These are phyloP conservation scores for Nakazawaea sp. DNA, from an alignment of 805 yeast species.

Conservation along the genomic window DNA sequence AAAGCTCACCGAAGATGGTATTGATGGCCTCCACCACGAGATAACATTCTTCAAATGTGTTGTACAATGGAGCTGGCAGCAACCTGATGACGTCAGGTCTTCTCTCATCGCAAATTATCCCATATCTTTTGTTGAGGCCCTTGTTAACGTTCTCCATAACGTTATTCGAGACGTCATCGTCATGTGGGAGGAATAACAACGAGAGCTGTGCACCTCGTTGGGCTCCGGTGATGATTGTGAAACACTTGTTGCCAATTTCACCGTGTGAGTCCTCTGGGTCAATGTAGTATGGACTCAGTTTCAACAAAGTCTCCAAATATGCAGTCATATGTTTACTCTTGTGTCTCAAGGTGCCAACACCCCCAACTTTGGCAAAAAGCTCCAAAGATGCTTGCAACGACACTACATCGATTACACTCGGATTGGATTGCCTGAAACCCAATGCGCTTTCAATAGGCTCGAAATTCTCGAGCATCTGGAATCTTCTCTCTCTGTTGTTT, in stretches of 20 bases:
- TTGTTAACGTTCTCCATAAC: constrained; percentile 57
- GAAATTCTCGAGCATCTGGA: constrained; percentile 72
- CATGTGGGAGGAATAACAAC: constrained; percentile 51
- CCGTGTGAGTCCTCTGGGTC: constrained; percentile 17
- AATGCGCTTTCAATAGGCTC: constrained; percentile 82
- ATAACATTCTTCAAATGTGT: constrained; percentile 60
- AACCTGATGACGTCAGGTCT: constrained; percentile 84
- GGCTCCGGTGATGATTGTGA: constrained; percentile 72
- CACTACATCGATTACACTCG: constrained; percentile 80
- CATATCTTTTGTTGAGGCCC: constrained; percentile 41
- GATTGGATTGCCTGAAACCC: constrained; percentile 87
- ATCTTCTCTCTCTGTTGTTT: constrained; percentile 60
- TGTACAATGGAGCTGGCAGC: constrained; percentile 85
- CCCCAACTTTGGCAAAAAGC: constrained; percentile 54
- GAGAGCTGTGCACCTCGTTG: constrained; percentile 81
- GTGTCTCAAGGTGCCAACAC: constrained; percentile 47
- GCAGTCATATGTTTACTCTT: constrained; percentile 54
- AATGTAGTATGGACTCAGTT: constrained; percentile 38
- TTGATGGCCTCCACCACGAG: constrained; percentile 38
- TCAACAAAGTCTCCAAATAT: constrained; percentile 44
- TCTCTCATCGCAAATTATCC: constrained; percentile 82
- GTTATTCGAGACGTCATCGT: constrained; percentile 27
- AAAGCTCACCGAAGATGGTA: constrained; percentile 24
- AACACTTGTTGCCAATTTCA: constrained; percentile 27
- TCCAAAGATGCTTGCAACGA: constrained; percentile 63